Percentiles rank a stretch among this genome's conserved stretches.
phyloP scores from a whole-genome alignment of 23 red algal genomes.

The Pyropia yezoensis region DNA sequence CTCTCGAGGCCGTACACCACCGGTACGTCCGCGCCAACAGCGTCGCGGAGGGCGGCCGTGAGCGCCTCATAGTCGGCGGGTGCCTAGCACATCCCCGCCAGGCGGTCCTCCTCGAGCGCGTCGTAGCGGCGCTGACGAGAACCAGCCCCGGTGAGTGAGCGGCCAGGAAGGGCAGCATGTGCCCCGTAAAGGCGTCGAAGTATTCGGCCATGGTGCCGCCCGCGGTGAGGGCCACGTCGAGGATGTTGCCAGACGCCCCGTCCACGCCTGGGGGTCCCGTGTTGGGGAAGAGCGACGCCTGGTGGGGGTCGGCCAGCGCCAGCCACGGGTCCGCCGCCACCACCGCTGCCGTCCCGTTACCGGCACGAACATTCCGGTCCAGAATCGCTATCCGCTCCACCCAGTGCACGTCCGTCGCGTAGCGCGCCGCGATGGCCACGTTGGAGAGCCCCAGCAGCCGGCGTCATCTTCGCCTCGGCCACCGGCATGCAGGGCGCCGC shows the following conservation, averaged over 20 bases:
- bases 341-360: constrained; percentile 28
- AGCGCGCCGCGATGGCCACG: constrained; percentile 3
- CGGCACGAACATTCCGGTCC: constrained; percentile 27
- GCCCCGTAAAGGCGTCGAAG: constrained; percentile 31
- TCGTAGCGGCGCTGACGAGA: constrained; percentile 88
- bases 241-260: constrained; percentile 58
- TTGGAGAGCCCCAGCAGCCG: not conserved
- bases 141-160: constrained; percentile 48
- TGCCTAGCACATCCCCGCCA: constrained; percentile 51
- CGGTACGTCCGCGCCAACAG: constrained; percentile 24
- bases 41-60: constrained; percentile 32
- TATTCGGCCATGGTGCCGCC: constrained; percentile 49
- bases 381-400: constrained; percentile 11
- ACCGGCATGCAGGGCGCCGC: too few species aligned
- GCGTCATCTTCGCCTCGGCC: not conserved
- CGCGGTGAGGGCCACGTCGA: constrained; percentile 50
- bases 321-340: constrained; percentile 31
- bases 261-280: constrained; percentile 35
- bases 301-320: constrained; percentile 56
- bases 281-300: constrained; percentile 86
- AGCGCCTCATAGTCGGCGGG: constrained; percentile 71
- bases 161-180: constrained; percentile 45
- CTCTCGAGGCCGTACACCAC: constrained; percentile 94
- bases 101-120: constrained; percentile 74
- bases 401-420: not conserved